Percentiles rank a stretch among this genome's conserved stretches.
Conservation (phyloP, 2,329 filamentous ascomycete genomes). For the Trichoderma guizhouense region DNA sequence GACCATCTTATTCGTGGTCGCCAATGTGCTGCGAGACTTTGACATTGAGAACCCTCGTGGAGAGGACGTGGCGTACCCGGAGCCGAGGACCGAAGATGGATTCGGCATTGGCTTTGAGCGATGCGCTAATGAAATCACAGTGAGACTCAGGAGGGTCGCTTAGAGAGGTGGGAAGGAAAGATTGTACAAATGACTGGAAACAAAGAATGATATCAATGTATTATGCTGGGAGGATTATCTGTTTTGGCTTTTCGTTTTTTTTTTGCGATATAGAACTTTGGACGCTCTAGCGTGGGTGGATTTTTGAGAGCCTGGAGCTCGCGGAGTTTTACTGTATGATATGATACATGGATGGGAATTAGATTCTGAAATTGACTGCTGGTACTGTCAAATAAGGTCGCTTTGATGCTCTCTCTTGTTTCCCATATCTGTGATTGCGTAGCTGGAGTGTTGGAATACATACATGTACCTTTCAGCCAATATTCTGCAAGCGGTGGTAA, state of each 20-base stretch:
- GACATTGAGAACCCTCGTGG: slow-evolving; percentile 25
- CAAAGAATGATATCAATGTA: background rate
- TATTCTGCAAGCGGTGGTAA: background rate
- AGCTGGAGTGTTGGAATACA: background rate
- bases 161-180: background rate
- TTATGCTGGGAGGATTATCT: background rate
- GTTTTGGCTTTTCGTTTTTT: background rate
- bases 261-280: background rate
- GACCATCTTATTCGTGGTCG: slow-evolving; percentile 28
- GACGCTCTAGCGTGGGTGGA: background rate
- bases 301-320: slow-evolving; percentile 1
- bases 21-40: slow-evolving; percentile 28
- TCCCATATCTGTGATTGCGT: background rate
- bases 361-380: background rate
- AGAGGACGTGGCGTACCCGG: slow-evolving; percentile 19
- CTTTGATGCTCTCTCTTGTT: background rate
- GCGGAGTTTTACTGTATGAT: background rate
- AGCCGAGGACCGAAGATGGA: slow-evolving; percentile 25
- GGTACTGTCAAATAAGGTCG: background rate
- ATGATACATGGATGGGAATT: background rate
- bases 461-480: background rate
- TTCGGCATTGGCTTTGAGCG: slow-evolving; percentile 34
- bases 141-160: slow-evolving; percentile 21
- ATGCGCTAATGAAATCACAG: slow-evolving; percentile 28
- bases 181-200: background rate